Conservation (phyloP, 257 asterid genomes). For the Marsdenia floribunda region DNA sequence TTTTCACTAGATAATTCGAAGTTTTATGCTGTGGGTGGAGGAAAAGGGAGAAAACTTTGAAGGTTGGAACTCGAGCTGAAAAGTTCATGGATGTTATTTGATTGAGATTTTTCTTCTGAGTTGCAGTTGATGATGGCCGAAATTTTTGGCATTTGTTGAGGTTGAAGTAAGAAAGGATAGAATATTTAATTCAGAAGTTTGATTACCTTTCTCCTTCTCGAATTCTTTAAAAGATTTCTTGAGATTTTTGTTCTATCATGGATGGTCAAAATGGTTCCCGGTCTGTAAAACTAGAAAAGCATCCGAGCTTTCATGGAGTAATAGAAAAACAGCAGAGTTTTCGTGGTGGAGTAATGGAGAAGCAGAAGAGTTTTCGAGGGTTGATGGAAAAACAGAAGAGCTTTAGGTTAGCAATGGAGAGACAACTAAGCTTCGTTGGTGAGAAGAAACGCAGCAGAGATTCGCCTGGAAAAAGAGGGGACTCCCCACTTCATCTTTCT, state of each 20-base stretch:
- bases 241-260: conserved; percentile 17
- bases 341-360: conserved; percentile 56
- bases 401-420: conserved; percentile 89
- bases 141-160: conserved; percentile 20
- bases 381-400: conserved; percentile 95
- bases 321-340: conserved; percentile 77
- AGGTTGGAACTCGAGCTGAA: conserved; percentile 2
- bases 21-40: too few relatives aligned
- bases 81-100: neutral
- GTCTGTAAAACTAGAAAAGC: conserved; percentile 56
- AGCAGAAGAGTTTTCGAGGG: conserved; percentile 83
- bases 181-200: neutral
- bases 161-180: conserved; percentile 9
- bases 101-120: conserved; percentile 10
- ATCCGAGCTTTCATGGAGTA: conserved; percentile 40
- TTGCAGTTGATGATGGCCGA: conserved; percentile 25
- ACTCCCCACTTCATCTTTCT: conserved; percentile 81
- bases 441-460: conserved; percentile 74
- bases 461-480: conserved; percentile 94
- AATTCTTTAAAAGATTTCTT: conserved; percentile 1
- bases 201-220: conserved; percentile 4
- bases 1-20: too few relatives aligned
- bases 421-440: conserved; percentile 76
- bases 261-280: conserved; percentile 20
- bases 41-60: too few relatives aligned